Evolutionary conservation across 2,329 filamentous ascomycete genomes (phyloP), one percentile per base, ranked within the genome.

Genomic region (Trichoderma koningiopsis): DNA sequence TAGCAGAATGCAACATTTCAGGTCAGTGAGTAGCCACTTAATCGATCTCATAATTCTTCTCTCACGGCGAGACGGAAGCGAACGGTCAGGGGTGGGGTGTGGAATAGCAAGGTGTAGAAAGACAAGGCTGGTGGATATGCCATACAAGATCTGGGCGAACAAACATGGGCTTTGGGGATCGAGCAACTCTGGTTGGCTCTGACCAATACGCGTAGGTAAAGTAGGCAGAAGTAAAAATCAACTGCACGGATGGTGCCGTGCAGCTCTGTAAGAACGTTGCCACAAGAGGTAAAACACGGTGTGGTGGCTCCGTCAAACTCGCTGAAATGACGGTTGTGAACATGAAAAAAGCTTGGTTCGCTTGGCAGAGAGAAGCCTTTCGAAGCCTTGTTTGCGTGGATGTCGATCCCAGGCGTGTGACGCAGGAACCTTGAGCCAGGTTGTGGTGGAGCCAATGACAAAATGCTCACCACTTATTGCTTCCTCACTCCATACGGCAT

Each of bases 181-280:
- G 61, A 52, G 31, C 61, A 35, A 53, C 56, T 37, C 53, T 69
- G 68, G 68, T 69, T 69, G 61, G 68, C 40, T n/a, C 35, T 7
- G 5, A 3, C 24, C 29, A n/a, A 16, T 24, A 52, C 29, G 49
- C 29, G 49, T 55, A 55, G 55, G 40, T 35, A 13, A 13, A 35
- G 33, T n/a, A 43, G 40, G 35, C 53, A 55, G 19, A 63, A n/a
- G 43, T n/a, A 60, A 60, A 58, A 53, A 27, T 40, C 37, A 57
- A 35, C 53, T 31, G 40, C 13, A 56, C 67, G 67, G 67, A 64
- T 64, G 60, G 67, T 55, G 60, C 67, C 67, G 67, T 63, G 31
- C 35, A 49, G 27, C 59, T 40, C 43, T 13, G 47, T 49, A 24
- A 22, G 47, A 22, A 49, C 22, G 47, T 40, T 55, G 65, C 24